Evolutionary conservation across 1,284 basidiomycete species (phyloP).

Genomic region (Cryptococcus floricola): DNA sequence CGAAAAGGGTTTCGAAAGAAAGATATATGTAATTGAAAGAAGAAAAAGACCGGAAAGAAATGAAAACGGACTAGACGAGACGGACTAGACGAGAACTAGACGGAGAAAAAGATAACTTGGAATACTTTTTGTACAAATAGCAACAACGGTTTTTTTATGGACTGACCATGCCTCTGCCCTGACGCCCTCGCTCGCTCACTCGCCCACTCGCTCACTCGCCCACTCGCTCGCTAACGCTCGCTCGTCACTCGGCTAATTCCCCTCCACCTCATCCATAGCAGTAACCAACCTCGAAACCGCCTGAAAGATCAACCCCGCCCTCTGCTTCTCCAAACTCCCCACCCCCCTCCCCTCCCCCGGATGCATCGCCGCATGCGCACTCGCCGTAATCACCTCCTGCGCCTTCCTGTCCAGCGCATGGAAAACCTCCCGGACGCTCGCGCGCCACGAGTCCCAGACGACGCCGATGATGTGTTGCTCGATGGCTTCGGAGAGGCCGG

Average conservation of each 20-base stretch:
- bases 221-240: background rate
- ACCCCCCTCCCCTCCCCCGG: background rate
- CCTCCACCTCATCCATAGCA: slow-evolving; percentile 50
- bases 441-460: slow-evolving; percentile 49
- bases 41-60: no score
- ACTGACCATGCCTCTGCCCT: no score
- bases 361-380: slow-evolving; percentile 9
- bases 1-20: no score
- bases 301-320: slow-evolving; percentile 47
- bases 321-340: slow-evolving; percentile 40
- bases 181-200: no score
- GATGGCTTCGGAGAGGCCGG: slow-evolving; percentile 46
- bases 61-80: no score
- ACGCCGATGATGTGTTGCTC: slow-evolving; percentile 49
- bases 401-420: slow-evolving; percentile 42
- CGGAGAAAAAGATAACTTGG: no score
- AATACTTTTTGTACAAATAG: no score
- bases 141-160: no score
- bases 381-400: slow-evolving; percentile 40
- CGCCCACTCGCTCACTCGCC: no score
- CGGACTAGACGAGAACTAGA: no score
- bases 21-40: no score
- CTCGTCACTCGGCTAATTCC: background rate
- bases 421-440: slow-evolving; percentile 46
- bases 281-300: slow-evolving; percentile 43